Evolutionary conservation across 129 eudicot genomes (phyloP).

Genomic region (Lonicera japonica): DNA sequence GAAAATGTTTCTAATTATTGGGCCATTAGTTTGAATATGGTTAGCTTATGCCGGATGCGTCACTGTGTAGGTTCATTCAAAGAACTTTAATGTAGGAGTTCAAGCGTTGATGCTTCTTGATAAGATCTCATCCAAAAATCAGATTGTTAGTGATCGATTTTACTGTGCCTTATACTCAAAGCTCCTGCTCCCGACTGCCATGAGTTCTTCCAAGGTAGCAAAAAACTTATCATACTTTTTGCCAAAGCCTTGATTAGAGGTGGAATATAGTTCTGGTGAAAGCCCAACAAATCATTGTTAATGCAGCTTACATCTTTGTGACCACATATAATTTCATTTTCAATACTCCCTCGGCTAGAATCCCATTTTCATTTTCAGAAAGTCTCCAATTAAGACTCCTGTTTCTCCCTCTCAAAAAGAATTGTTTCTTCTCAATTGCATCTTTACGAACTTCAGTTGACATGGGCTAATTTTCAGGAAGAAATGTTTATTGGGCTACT

Average conservation of each 20-base stretch:
- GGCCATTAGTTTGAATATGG: too few relatives aligned
- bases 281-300: too few relatives aligned
- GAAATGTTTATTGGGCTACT: constrained; percentile 88
- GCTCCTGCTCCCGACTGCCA: constrained; percentile 85
- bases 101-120: constrained; percentile 93
- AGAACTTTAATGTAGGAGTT: constrained; percentile 89
- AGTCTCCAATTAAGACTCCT: background rate
- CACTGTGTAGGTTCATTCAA: constrained; percentile 80
- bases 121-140: constrained; percentile 89
- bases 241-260: too few relatives aligned
- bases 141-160: constrained; percentile 88
- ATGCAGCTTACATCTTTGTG: too few relatives aligned
- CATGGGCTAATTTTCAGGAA: constrained; percentile 45
- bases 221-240: too few relatives aligned
- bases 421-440: background rate
- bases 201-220: constrained; percentile 91
- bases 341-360: constrained; percentile 1
- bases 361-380: background rate
- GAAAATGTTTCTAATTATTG: background rate
- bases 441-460: background rate
- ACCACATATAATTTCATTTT: too few relatives aligned
- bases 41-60: background rate
- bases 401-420: background rate
- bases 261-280: too few relatives aligned
- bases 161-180: constrained; percentile 96